phyloP scores from a whole-genome alignment of 257 asterid species.

The Nicotiana attenuata region DNA sequence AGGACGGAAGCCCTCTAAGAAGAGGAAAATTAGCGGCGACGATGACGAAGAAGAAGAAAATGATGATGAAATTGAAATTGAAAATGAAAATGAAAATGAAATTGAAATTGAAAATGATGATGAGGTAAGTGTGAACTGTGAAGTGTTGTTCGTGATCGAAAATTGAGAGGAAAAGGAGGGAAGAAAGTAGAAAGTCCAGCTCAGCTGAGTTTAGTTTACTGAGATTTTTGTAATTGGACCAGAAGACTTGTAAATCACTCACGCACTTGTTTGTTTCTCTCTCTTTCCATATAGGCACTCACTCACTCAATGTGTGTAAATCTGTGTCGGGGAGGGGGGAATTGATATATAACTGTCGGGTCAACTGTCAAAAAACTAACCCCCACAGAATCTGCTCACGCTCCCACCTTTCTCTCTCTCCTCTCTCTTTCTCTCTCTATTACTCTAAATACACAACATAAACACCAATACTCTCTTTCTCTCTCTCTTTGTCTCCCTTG shows the following conservation, averaged over 20 bases:
- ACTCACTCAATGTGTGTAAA: constrained; percentile 8
- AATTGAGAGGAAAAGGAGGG: neutral
- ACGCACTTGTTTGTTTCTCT: constrained; percentile 19
- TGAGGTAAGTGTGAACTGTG: constrained; percentile 25
- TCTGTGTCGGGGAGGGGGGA: constrained; percentile 20
- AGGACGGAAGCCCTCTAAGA: constrained; percentile 52
- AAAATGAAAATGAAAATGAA: constrained; percentile 40
- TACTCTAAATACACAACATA: neutral
- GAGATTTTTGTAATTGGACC: constrained; percentile 29
- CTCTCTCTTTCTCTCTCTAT: constrained; percentile 18
- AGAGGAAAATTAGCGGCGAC: constrained; percentile 48
- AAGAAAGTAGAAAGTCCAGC: constrained; percentile 27
- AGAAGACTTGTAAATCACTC: constrained; percentile 19
- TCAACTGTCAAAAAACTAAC: constrained; percentile 79
- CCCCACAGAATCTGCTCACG: constrained; percentile 81
- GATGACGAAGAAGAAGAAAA: constrained; percentile 34
- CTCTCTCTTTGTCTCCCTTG: constrained; percentile 34
- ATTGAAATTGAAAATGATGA: constrained; percentile 43
- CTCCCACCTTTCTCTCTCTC: constrained; percentile 49
- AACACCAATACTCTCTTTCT: constrained; percentile 16
- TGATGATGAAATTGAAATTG: constrained; percentile 27
- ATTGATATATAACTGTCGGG: constrained; percentile 52
- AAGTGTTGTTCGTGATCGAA: neutral
- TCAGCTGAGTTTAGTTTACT: constrained; percentile 26
- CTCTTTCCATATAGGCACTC: constrained; percentile 20